A percentile compares a stretch with the other conserved stretches of the same genome.
These are phyloP conservation scores for Austroboletus eburneus DNA, from an alignment of 768 basidiomycete genomes.

Conservation along the genomic window DNA sequence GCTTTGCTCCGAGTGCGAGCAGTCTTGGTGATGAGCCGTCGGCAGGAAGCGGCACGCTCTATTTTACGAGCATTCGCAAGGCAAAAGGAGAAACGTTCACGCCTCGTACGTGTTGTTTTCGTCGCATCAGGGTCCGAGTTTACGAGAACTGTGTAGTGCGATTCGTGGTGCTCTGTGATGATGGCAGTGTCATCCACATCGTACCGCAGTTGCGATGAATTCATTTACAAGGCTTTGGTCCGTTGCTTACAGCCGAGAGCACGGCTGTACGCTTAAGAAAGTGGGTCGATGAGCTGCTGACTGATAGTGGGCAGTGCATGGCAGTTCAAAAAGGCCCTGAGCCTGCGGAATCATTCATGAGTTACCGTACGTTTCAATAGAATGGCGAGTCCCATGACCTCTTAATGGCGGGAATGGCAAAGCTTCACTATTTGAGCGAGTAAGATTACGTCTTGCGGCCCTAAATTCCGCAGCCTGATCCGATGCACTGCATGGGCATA, in stretches of 20 bases:
- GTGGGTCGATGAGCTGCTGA: not conserved
- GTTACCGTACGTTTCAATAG: too few relatives aligned
- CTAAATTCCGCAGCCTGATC: too few relatives aligned
- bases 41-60: slow-evolving; percentile 68
- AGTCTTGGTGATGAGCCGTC: not conserved
- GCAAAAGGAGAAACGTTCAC: slow-evolving; percentile 68
- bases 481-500: too few relatives aligned
- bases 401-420: too few relatives aligned
- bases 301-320: not conserved
- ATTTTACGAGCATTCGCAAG: slow-evolving; percentile 80
- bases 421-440: too few relatives aligned
- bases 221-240: too few relatives aligned
- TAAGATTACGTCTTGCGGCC: too few relatives aligned
- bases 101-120: slow-evolving; percentile 40
- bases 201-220: slow-evolving; percentile 3
- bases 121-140: not conserved
- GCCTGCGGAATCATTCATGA: too few relatives aligned
- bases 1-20: not conserved
- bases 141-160: slow-evolving; percentile 48
- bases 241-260: not conserved
- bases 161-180: slow-evolving; percentile 63
- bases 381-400: too few relatives aligned
- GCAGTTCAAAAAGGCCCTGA: too few relatives aligned
- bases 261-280: too few relatives aligned
- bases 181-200: slow-evolving; percentile 46